Evolutionary conservation across 2,329 filamentous ascomycete species (phyloP).

Genomic region (Calonectria henricotiae): DNA sequence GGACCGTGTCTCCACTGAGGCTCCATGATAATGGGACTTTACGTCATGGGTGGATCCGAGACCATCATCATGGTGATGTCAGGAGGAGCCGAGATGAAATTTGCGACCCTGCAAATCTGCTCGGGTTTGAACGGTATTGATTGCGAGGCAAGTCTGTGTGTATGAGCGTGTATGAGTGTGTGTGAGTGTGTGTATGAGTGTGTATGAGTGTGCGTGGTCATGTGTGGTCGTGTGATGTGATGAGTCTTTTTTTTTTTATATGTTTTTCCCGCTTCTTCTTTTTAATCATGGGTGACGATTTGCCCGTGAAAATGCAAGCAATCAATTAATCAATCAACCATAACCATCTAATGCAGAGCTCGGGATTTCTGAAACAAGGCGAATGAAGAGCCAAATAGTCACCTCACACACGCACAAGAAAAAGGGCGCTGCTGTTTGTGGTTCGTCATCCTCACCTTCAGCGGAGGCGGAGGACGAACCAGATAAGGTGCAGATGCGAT

Average conservation of each 20-base stretch:
- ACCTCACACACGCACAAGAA: too few relatives aligned
- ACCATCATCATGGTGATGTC: conserved; percentile 13
- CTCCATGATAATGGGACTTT: conserved; percentile 4
- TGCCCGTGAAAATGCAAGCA: too few relatives aligned
- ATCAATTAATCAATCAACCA: too few relatives aligned
- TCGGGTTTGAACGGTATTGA: neutral
- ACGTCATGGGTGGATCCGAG: conserved; percentile 6
- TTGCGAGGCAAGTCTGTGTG: too few relatives aligned
- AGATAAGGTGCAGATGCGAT: conserved; percentile 17
- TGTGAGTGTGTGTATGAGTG: too few relatives aligned
- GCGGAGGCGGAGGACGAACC: neutral
- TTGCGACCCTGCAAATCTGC: neutral
- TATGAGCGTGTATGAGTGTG: too few relatives aligned
- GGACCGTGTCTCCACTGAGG: neutral
- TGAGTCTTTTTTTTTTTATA: too few relatives aligned
- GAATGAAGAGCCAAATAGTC: neutral
- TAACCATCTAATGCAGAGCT: too few relatives aligned
- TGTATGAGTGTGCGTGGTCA: too few relatives aligned
- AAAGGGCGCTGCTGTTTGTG: neutral
- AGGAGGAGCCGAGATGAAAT: neutral
- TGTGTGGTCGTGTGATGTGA: too few relatives aligned
- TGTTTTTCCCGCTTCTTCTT: too few relatives aligned
- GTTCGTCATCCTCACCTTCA: neutral
- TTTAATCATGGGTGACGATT: too few relatives aligned
- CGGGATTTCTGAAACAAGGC: neutral